Percentiles rank a stretch among this genome's conserved stretches.
Conservation (phyloP, 345 rosid species). For the Alliaria petiolata region DNA sequence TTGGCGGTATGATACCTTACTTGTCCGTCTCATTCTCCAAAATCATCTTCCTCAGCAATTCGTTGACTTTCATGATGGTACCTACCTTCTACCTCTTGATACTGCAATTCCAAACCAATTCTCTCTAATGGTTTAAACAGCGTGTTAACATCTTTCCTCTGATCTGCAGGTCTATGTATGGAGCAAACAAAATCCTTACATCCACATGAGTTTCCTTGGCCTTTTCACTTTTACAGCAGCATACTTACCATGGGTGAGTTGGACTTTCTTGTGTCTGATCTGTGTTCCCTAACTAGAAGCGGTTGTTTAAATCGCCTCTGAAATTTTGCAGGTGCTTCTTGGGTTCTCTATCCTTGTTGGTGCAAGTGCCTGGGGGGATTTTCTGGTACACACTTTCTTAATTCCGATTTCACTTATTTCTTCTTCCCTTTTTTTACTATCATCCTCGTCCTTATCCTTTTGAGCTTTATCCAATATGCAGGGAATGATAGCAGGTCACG, state of each 20-base stretch:
- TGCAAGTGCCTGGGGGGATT: slow-evolving; percentile 95
- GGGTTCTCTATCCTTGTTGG: slow-evolving; percentile 96
- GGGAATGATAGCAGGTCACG: slow-evolving; percentile 99
- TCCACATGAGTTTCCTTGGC: slow-evolving; percentile 98
- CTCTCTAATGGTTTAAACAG: not conserved
- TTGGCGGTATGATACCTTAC: slow-evolving; percentile 95
- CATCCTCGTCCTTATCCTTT: not conserved
- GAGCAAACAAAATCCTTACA: slow-evolving; percentile 97
- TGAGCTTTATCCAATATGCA: slow-evolving; percentile 28
- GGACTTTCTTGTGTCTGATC: not conserved
- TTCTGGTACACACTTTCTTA: slow-evolving; percentile 54
- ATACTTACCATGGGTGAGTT: slow-evolving; percentile 93
- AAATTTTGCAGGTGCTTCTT: slow-evolving; percentile 76
- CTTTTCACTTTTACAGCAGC: slow-evolving; percentile 95
- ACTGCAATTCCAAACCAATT: no score
- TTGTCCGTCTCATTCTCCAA: slow-evolving; percentile 84
- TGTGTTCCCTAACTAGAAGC: not conserved
- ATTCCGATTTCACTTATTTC: not conserved
- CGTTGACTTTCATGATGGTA: slow-evolving; percentile 99
- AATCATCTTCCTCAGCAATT: slow-evolving; percentile 96
- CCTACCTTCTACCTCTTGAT: not conserved
- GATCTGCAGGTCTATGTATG: slow-evolving; percentile 82
- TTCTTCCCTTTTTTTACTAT: no score
- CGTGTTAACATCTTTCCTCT: not conserved
- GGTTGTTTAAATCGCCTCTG: not conserved